Evolutionary conservation across 768 basidiomycete species (phyloP), one percentile per base, ranked within the genome.

Genomic region (Royoungia palumana): DNA sequence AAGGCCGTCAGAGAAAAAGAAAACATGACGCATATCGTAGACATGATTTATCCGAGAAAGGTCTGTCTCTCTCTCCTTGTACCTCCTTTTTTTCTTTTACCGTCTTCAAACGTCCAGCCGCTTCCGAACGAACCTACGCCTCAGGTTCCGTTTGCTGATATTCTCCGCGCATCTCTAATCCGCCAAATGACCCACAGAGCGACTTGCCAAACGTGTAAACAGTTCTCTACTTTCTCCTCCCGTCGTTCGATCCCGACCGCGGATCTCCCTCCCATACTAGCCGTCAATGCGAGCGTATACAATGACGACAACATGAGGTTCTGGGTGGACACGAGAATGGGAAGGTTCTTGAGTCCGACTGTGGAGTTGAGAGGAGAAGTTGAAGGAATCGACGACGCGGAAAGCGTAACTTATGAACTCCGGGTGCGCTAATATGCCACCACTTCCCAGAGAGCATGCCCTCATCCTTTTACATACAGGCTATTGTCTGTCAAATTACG

Each of bases 171-270:
- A 30, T 94, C 96, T 2, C 65, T 98, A 13, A 72, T 87, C 34
- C 87, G 92, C 21, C 85, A 91, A 49, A 85, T 85, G 54, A 78
- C 82, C 17, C 89, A 94, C 62, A 94, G 91, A 67, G 87, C 90
- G 6, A 87, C 82, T 8, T 99, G 96, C 65, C 81, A 82, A 53
- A 76, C 73, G 2, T 98, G 95, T 73, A 87, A 85, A 64, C 81
- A 84, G 32, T 83, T 87, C 58, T 69, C 87, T 2, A 83, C 75
- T 13, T 87, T 95, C 53, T 78, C 82, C 34, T 83, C 83, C 28
- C 76, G 77, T 35, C 82, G 89, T 12, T 83, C 81, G 2, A 81
- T 87, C 30, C 69, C 82, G 16, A 76, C 80, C 11, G 64, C 68
- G 40, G 79, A 84, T 47, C 71, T 97, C 1, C 96, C 96, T 0